Base-by-base conservation (phyloP, 345 rosid genomes). In the Arabidopsis thaliana region DNA sequence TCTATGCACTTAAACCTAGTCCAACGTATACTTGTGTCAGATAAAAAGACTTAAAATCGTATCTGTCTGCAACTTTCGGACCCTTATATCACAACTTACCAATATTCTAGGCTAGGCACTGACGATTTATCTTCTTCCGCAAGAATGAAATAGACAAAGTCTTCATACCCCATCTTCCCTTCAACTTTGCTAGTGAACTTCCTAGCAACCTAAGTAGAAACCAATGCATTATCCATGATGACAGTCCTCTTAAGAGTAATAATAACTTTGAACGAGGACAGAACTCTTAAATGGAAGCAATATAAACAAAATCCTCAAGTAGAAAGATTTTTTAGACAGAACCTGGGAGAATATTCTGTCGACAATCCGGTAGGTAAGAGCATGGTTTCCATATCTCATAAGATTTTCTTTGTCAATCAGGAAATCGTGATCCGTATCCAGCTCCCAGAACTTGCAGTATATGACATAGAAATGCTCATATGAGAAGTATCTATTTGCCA, bases 401-500 rank as follows among this genome's bases (percentile, higher is more conserved):
- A 93, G 96, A 81, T 93, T 93, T 84, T 93, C 98, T 83, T 91
- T 89, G 87, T 93, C 94, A 12, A 93, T 91, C 76, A 88, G 79
- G 84, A 93, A 93, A 87, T 93, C 98, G 32, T 93, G 97, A 84
- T 93, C 98, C 2, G 90, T 84, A 76, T 93, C 97, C 77, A 93
- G 88, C 87, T 93, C 96, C 98, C 96, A 93, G 76, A 91, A 93
- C 83, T 93, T 93, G 96, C 98, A 93, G 92, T 93, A 93, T 81
- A 93, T 88, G 65, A 93, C 97, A 50, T 93, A 93, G 65, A 93
- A 93, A 81, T 93, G 98, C 67, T 93, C 98, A 69, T 93, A 93
- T 0, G 98, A 94, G 85, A 94, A 94, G 79, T 89, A 94, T 78
- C 98, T 94, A 85, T 37, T 73, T 59, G 23, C 58, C 77, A 52